Conservation (phyloP, 371 early-diverging fungal species). For the Zychaea mexicana region DNA sequence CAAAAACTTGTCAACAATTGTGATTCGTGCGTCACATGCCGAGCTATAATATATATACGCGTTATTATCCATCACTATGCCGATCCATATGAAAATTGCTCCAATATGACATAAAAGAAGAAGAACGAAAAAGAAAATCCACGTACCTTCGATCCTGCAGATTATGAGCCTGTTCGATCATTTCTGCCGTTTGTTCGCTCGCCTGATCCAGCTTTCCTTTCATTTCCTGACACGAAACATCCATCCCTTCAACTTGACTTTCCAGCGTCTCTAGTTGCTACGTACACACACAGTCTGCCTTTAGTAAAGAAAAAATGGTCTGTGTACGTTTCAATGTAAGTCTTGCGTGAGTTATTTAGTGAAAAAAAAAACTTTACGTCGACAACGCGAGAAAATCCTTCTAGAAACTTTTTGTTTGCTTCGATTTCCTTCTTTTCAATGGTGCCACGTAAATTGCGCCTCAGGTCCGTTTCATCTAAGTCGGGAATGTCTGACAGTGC, state of each 20-base stretch:
- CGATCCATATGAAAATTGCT: too few relatives aligned
- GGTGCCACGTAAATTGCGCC: constrained; percentile 68
- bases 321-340: too few relatives aligned
- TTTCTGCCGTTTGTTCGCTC: constrained; percentile 54
- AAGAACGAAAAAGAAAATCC: too few relatives aligned
- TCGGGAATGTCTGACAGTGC: constrained; percentile 72
- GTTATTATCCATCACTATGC: too few relatives aligned
- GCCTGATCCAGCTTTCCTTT: constrained; percentile 56
- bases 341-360: too few relatives aligned
- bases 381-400: constrained; percentile 64
- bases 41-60: constrained; percentile 32
- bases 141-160: constrained; percentile 63
- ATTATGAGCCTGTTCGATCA: constrained; percentile 69
- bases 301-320: too few relatives aligned
- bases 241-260: constrained; percentile 58
- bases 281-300: too few relatives aligned
- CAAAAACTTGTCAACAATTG: constrained; percentile 62
- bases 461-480: constrained; percentile 54
- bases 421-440: constrained; percentile 70
- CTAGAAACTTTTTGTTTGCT: constrained; percentile 63
- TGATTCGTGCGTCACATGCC: constrained; percentile 53
- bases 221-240: constrained; percentile 64
- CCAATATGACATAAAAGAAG: not conserved
- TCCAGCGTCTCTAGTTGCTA: constrained; percentile 65
- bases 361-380: too few relatives aligned